Base-by-base conservation (phyloP, 352 stramenopile genomes). In the Pythium apleroticum region DNA sequence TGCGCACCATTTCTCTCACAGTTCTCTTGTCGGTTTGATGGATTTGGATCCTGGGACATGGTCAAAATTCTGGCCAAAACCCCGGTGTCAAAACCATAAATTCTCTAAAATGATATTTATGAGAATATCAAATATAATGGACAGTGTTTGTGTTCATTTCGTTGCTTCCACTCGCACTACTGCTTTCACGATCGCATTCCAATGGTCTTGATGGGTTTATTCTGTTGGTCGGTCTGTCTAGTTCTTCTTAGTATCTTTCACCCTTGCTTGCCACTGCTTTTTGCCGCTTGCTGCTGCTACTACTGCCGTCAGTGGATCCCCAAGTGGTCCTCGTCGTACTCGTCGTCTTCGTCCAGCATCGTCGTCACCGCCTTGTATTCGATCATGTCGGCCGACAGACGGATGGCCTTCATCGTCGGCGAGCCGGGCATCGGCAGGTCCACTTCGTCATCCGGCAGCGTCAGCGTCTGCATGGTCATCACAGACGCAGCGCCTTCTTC, bases 311-410 rank as follows among this genome's bases (percentile, higher is more conserved):
- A 54, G 24, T 54, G 48, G 24, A 30, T 11, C n/a, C 11, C 27
- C 25, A 35, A 11, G 27, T 63, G 50, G 12, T 71, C 65, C 24
- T 65, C 59, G 14, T 72, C 65, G 27, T 72, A 59, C 17, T 71
- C 64, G 20, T 71, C 64, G 30, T 59, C 64, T 17, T 66, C 54
- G 22, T 50, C 43, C 43, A 50, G 43, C 43, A 50, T 50, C 43
- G 43, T 60, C 37, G 48, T 49, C 43, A 53, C 56, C n/a, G 56
- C 57, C 24, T 73, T 33, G 27, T 66, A 59, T 24, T 69, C 66
- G 11, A 69, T 46, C 31, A 60, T 60, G 46, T 73, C 66, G 8
- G 66, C 22, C 48, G 66, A 69, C 20, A 69, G 35, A 11, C 66
- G 55, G 30, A 68, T 35, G n/a, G 60, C 50, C 31, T 65, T 62